phyloP scores from a whole-genome alignment of 192 early-diverging fungal species.

The Hyaloraphidium curvatum region DNA sequence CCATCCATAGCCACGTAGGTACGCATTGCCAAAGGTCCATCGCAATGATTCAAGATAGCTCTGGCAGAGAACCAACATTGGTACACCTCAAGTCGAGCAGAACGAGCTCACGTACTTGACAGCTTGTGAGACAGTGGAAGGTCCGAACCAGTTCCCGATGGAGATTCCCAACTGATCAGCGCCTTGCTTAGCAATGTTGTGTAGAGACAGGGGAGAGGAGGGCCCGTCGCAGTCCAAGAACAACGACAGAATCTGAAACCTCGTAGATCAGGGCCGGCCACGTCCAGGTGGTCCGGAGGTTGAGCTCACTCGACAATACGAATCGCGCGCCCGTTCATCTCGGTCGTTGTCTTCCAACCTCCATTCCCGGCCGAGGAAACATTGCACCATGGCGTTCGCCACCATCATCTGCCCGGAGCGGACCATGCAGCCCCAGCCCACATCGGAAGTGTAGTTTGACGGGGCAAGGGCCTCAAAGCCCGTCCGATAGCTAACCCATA shows the following conservation, averaged over 20 bases:
- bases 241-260: slow-evolving; percentile 37
- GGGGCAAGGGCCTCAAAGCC: no score
- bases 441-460: slow-evolving; percentile 80
- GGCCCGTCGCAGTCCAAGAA: slow-evolving; percentile 61
- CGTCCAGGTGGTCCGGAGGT: slow-evolving; percentile 17
- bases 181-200: slow-evolving; percentile 68
- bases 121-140: slow-evolving; percentile 64
- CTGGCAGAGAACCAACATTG: slow-evolving; percentile 4
- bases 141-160: slow-evolving; percentile 97
- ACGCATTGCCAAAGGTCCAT: not conserved
- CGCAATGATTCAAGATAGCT: not conserved
- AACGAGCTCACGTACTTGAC: slow-evolving; percentile 33
- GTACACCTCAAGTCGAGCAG: slow-evolving; percentile 10
- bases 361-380: slow-evolving; percentile 51
- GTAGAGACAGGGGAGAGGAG: slow-evolving; percentile 72
- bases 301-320: slow-evolving; percentile 25
- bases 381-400: slow-evolving; percentile 56
- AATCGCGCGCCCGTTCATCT: slow-evolving; percentile 14
- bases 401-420: slow-evolving; percentile 84
- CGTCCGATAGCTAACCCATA: no score
- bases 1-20: slow-evolving; percentile 71
- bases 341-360: slow-evolving; percentile 10
- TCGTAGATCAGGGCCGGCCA: slow-evolving; percentile 19
- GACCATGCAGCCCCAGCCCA: slow-evolving; percentile 96
- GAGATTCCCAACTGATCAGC: slow-evolving; percentile 56